Evolutionary conservation across 805 yeast species (phyloP), one percentile per base, ranked within the genome.

Genomic region (Saccharomyces jurei): DNA sequence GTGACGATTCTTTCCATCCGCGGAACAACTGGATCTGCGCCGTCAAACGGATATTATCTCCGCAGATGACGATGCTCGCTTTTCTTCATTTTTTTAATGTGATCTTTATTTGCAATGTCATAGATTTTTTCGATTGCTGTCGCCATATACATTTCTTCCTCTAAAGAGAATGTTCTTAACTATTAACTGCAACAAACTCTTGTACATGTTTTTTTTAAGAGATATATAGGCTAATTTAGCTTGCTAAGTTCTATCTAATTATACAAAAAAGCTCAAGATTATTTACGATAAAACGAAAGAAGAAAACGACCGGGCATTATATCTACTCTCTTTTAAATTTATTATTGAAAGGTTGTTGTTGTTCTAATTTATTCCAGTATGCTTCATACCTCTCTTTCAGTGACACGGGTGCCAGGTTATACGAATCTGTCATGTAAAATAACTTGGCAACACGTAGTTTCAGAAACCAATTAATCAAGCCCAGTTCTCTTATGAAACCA

Each of bases 391-490:
- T 85, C 49, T 80, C 78, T 55, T 68, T 66, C 57, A 80, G 73
- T 44, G 78, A 72, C 52, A 72, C 63, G 30, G 81, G 81, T 46
- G 73, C 72, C 57, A 72, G 74, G 64, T 74, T 79, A 58, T 78
- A 79, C 1, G 87, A 75, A 66, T 86, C 94, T 63, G 84, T 85
- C 50, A 86, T 65, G 65, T 75, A 74, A 53, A 83, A 76, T 46
- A 61, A 64, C 48, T 77, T 74, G 9, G 81, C 76, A 4, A 87
- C 65, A n/a, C 74, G 76, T 80, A 86, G 80, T 41, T 70, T 68
- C 30, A 90, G 72, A 5, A 85, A 69, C 84, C 86, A 81, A 55
- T 81, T 82, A 5, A 86, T 73, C 0, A 89, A 53, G 0, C 96
- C 96, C 17, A 80, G 60, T 53, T 83, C 87, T 58, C 97, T 77